Conservation (phyloP, 2,329 filamentous ascomycete species). For the Fusarium newnesense region DNA sequence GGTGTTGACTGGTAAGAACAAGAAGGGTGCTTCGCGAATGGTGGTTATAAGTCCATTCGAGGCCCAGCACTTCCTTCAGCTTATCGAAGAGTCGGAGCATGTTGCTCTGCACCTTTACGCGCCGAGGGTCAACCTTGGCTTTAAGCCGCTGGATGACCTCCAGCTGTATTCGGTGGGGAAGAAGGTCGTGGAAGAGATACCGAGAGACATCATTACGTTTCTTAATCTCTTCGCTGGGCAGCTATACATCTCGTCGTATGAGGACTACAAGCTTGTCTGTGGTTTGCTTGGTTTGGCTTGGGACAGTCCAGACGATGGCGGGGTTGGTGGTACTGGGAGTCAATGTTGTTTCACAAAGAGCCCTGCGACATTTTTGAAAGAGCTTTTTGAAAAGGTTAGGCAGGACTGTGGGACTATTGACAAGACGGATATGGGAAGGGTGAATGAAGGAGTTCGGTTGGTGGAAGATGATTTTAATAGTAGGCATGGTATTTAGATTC, state of each 20-base stretch:
- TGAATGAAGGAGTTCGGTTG: conserved; percentile 49
- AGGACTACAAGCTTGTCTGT: conserved; percentile 65
- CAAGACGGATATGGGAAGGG: conserved; percentile 55
- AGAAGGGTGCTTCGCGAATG: not conserved
- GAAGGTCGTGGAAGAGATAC: not conserved
- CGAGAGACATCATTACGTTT: conserved; percentile 52
- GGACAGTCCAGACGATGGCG: conserved; percentile 36
- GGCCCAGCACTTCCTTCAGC: conserved; percentile 60
- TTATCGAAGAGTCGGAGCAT: conserved; percentile 48
- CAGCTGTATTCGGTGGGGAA: conserved; percentile 27
- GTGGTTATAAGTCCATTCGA: conserved; percentile 67
- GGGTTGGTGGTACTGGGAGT: not conserved
- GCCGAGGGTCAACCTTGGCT: conserved; percentile 52
- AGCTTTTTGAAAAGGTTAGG: conserved; percentile 51
- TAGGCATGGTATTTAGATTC: not conserved
- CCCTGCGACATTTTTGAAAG: conserved; percentile 52
- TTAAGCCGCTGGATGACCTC: conserved; percentile 26
- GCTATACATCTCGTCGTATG: conserved; percentile 66
- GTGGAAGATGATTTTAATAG: conserved; percentile 29
- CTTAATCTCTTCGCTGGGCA: conserved; percentile 76
- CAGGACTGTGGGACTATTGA: conserved; percentile 51
- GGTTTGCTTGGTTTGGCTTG: conserved; percentile 61
- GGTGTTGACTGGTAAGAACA: conserved; percentile 10
- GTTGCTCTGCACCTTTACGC: conserved; percentile 62
- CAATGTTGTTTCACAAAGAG: conserved; percentile 43